Evolutionary conservation across 306 rosid species (phyloP).

Genomic region (Citrullus mucosospermus): DNA sequence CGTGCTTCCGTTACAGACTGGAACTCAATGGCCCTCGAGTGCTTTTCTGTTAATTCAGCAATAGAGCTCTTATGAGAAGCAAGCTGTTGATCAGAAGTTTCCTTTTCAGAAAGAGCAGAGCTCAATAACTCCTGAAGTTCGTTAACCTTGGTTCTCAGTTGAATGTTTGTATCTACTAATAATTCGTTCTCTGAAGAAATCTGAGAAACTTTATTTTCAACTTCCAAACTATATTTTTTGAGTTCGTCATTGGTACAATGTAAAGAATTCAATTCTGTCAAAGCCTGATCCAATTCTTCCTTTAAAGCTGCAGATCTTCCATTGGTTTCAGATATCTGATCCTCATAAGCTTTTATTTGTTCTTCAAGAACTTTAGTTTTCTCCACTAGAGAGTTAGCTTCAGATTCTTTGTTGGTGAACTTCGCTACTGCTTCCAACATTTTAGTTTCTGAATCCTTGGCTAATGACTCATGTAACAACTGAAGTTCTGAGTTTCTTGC

Average conservation of each 20-base stretch:
- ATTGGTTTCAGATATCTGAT: constrained; percentile 31
- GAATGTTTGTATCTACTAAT: constrained; percentile 60
- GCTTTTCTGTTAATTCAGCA: constrained; percentile 50
- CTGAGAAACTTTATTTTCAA: constrained; percentile 52
- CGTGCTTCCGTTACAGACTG: constrained; percentile 38
- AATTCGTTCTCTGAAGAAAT: constrained; percentile 56
- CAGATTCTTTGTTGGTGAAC: constrained; percentile 43
- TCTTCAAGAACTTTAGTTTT: constrained; percentile 49
- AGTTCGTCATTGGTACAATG: constrained; percentile 58
- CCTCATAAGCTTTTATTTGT: constrained; percentile 31
- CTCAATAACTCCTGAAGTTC: constrained; percentile 64
- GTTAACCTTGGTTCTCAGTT: constrained; percentile 61
- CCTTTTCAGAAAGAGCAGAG: constrained; percentile 52
- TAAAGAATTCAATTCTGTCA: constrained; percentile 38
- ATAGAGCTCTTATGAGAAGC: constrained; percentile 50
- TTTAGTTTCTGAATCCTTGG: constrained; percentile 57
- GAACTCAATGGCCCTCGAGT: constrained; percentile 50
- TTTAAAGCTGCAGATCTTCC: constrained; percentile 27
- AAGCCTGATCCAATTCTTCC: constrained; percentile 44
- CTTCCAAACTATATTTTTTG: constrained; percentile 34
- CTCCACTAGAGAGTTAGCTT: constrained; percentile 61
- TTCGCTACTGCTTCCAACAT: constrained; percentile 50
- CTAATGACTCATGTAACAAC: constrained; percentile 48
- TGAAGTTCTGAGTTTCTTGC: constrained; percentile 58
- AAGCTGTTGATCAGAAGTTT: constrained; percentile 38